Conservation (phyloP, 305 asterid genomes). For the Fraxinus latifolia region DNA sequence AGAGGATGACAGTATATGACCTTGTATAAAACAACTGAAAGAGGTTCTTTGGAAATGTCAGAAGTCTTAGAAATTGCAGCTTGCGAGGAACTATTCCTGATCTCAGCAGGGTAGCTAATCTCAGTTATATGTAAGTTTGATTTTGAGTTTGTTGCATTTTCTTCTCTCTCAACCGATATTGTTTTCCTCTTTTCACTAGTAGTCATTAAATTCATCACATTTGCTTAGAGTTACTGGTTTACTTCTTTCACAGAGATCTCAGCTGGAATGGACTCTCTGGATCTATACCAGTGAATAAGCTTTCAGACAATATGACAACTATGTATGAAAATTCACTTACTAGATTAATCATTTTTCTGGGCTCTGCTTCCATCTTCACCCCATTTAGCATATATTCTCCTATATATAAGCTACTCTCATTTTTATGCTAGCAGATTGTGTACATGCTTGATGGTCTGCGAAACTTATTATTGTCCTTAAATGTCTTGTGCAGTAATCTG, state of each 20-base stretch:
- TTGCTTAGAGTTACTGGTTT: conserved; percentile 12
- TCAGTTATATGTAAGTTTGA: conserved; percentile 38
- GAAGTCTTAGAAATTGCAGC: conserved; percentile 53
- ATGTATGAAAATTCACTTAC: conserved; percentile 31
- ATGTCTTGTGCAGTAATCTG: conserved; percentile 39
- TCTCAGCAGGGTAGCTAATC: conserved; percentile 37
- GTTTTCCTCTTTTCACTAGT: not conserved
- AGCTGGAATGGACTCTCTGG: conserved; percentile 45
- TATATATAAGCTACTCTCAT: not conserved
- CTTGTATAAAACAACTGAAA: not conserved
- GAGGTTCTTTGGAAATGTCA: conserved; percentile 26
- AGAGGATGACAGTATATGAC: not conserved
- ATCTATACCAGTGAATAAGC: conserved; percentile 32
- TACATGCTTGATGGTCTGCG: not conserved
- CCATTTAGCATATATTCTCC: not conserved
- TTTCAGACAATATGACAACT: conserved; percentile 39
- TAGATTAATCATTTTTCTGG: not conserved
- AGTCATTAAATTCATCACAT: not conserved
- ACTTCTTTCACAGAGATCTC: conserved; percentile 40
- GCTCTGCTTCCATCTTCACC: not conserved
- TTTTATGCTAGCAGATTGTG: not conserved
- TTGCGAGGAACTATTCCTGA: conserved; percentile 44
- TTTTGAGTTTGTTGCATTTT: not conserved
- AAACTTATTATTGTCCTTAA: not conserved
- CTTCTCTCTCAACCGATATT: not conserved